Evolutionary conservation across 164 flowering plant genomes (phyloP), one percentile per base, ranked within the genome.

Genomic region (Liriodendron chinense): DNA sequence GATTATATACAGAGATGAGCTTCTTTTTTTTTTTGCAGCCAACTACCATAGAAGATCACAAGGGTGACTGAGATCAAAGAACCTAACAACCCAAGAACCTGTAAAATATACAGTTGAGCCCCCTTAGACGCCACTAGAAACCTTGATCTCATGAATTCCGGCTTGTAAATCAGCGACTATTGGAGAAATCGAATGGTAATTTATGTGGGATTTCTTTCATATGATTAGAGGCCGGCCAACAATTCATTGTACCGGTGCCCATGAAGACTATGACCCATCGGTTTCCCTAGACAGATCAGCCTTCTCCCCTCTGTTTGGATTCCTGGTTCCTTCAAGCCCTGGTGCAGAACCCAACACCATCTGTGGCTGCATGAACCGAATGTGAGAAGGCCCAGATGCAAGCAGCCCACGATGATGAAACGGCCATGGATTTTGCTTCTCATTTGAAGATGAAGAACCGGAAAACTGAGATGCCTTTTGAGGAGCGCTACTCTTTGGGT

Each of bases 391-490:
- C 74, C 79, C 79, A 0, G 88, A 80, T 69, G 81, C 18, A 74
- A 74, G 65, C 23, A 79, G 79, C 4, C 82, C 76, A 47, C 79
- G 84, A 63, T 63, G 69, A 67, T 67, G 69, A 77, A 87, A 85
- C 9, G 83, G 81, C 91, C 92, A 86, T 22, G 76, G 49, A 68
- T 76, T 73, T 25, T 88, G 78, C 68, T 81, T 80, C 50, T 67
- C 78, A 70, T 74, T 71, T 25, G 85, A 80, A 73, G 81, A 70
- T 0, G 80, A 75, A 71, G 82, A 77, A 28, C 12, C 47, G 8
- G 7, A 25, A 14, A 28, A 25, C 26, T 78, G 88, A 76, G 59
- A 69, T 47, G 79, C 72, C 48, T 69, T 77, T n/a, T 28, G 69
- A 57, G 83, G 34, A 70, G 47, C 73, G 25, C 68, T 61, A 34